Evolutionary conservation across 805 yeast genomes (phyloP), one percentile per base, ranked within the genome.

Genomic region (Myxozyma mucilagina): DNA sequence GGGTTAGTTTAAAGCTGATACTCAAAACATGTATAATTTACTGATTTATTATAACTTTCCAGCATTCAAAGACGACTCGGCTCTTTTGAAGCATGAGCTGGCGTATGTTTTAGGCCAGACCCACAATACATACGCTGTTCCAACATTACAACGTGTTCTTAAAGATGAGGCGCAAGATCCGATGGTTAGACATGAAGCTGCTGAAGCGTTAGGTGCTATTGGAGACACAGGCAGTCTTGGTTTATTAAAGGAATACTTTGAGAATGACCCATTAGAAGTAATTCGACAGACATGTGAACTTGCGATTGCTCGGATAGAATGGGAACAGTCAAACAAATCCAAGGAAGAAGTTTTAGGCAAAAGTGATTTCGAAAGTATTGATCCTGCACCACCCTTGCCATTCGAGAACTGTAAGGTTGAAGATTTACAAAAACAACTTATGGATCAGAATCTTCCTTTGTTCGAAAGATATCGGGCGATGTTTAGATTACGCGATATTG

Each of bases 181-280:
- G 63, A 94, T 94, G 98, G 99, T 94, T 41, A 87, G 99, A 75
- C 99, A 94, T 75, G 99, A 94, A 76, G 99, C 99, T 16, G 99
- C 99, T 7, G 99, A 94, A 76, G 99, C 98, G 47, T 80, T 94
- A 57, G 99, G 99, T 64, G 99, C 99, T 47, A 79, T 94, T 55
- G 96, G 96, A 51, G 96, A 91, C 74, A 74, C 76, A 44, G 87
- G 83, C 5, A 87, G 96, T 13, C 74, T 94, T 58, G 82, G 79
- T 0, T 73, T 91, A 51, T 82, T 94, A 68, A 76, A 82, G 64
- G 77, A 85, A 56, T 90, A 86, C 74, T 80, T 76, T 68, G 74
- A 78, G 63, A 82, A 86, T 53, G 98, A 96, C 72, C 94, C 96
- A 16, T 75, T 85, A 56, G 79, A 89, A 66, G 97, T 92, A 69